Conservation (phyloP, 2,329 filamentous ascomycete genomes). For the Ramularia collo-cygni region DNA sequence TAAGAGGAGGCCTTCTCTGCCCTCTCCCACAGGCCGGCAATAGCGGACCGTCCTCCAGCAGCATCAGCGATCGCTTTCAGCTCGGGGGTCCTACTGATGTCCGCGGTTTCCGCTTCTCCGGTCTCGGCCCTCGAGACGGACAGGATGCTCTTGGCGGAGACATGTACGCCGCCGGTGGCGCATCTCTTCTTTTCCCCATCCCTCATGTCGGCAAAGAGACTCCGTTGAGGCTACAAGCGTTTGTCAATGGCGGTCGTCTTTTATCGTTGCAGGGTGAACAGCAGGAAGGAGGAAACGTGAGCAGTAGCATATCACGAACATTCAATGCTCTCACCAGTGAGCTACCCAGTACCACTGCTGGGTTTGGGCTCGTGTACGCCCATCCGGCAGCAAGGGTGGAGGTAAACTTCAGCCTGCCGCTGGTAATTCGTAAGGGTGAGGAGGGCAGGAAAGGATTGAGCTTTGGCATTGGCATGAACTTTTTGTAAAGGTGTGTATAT, state of each 20-base stretch:
- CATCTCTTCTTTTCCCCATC: slow-evolving; percentile 77
- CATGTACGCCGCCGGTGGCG: slow-evolving; percentile 80
- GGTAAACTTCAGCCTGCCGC: slow-evolving; percentile 85
- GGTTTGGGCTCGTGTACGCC: slow-evolving; percentile 86
- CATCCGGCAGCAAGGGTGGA: slow-evolving; percentile 91
- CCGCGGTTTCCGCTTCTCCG: slow-evolving; percentile 83
- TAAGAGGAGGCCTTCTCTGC: slow-evolving; percentile 76
- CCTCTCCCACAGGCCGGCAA: slow-evolving; percentile 62
- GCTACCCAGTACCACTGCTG: slow-evolving; percentile 76
- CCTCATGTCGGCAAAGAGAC: slow-evolving; percentile 75
- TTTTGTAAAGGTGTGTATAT: slow-evolving; percentile 55
- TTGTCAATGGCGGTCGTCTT: slow-evolving; percentile 82
- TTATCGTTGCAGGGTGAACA: slow-evolving; percentile 61
- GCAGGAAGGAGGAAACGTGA: slow-evolving; percentile 47
- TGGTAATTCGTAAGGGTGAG: slow-evolving; percentile 76
- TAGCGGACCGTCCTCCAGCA: slow-evolving; percentile 57
- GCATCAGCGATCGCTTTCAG: slow-evolving; percentile 90
- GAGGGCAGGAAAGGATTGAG: slow-evolving; percentile 85
- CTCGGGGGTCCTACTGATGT: slow-evolving; percentile 93
- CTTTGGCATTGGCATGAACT: slow-evolving; percentile 94
- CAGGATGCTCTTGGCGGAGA: slow-evolving; percentile 84
- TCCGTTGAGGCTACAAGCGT: slow-evolving; percentile 79
- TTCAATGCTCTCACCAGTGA: slow-evolving; percentile 65
- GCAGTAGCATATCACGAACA: slow-evolving; percentile 53
- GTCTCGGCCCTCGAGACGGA: slow-evolving; percentile 82